Percentiles rank a stretch among this genome's conserved stretches.
These are phyloP conservation scores for Papilionanthe hybrid DNA, from an alignment of 116 monocot species.

Conservation along the genomic window DNA sequence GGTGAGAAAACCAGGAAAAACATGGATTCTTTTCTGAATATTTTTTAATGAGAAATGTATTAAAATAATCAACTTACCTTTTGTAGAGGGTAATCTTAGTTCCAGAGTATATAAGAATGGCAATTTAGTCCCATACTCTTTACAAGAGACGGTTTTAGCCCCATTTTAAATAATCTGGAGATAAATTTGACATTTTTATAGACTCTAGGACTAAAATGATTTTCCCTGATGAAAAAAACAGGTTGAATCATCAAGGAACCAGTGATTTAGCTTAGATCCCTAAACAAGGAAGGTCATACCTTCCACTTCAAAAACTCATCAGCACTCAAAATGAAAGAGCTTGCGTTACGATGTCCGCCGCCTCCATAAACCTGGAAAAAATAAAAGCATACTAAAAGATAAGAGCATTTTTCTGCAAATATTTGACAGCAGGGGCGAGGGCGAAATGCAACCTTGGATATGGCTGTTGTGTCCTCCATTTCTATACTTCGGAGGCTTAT, in stretches of 20 bases:
- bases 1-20: too few relatives aligned
- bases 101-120: too few relatives aligned
- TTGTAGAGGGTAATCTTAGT: too few relatives aligned
- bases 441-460: constrained; percentile 47
- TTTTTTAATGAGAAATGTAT: too few relatives aligned
- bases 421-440: background rate
- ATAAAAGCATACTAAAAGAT: constrained; percentile 3
- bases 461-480: constrained; percentile 73
- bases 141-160: too few relatives aligned
- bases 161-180: too few relatives aligned
- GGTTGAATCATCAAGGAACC: background rate
- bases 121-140: too few relatives aligned
- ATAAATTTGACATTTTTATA: too few relatives aligned
- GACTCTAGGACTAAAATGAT: background rate
- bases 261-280: background rate
- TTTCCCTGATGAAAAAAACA: background rate
- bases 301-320: constrained; percentile 75
- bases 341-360: constrained; percentile 85
- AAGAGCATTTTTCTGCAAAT: background rate
- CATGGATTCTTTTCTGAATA: too few relatives aligned
- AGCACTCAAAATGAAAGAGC: constrained; percentile 68
- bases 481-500: constrained; percentile 87
- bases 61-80: too few relatives aligned
- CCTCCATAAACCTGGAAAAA: constrained; percentile 67
- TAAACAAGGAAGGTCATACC: constrained; percentile 2